Base-by-base conservation (phyloP, 768 basidiomycete genomes). In the Leucocoprinus leucothites region DNA sequence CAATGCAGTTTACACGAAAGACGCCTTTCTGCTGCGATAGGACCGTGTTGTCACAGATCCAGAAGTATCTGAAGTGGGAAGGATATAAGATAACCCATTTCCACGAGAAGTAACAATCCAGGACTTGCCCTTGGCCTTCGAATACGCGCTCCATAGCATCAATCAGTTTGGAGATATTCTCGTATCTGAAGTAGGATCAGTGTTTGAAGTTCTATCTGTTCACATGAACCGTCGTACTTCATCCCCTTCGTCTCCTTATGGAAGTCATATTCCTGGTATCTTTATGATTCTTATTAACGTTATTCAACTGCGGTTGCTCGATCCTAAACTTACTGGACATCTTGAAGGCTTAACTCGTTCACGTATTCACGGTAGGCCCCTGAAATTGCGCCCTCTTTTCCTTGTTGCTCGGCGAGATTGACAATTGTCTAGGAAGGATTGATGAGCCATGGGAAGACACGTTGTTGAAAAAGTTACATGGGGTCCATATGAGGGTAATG, bases 1-100 rank as follows among this genome's bases (percentile, higher is more conserved):
- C 96, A 43, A 98, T 95, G 66, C 96, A 98, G 64, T 96, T 98
- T 21, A 94, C 82, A 3, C 95, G 82, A 70, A 91, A 97, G 2
- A 88, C 84, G 1, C 92, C 93, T 56, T 83, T 86, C 67, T 98
- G 95, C 63, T 84, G 80, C 5, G 91, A 87, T 67, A 95, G 76
- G 11, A 87, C 74, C 13, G 73, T 73, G 26, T 82, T 74, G 53
- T 87, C 80, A 1, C 88, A 87, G 18, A 89, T 80, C 91, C 93
- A 94, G 56, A 91, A 81, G 65, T 89, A 95, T 26, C 89, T 91
- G 56, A 40, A 19, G 51, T 22, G 3, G 48, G 50, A 26, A 43
- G 52, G 9, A 28, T 25, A 43, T 36, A 40, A 26, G 42, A 46
- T n/a, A 45, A 57, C 19, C 59, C 13, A 14, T 25, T 58, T 8